Percentiles rank a stretch among this genome's conserved stretches.
These are phyloP conservation scores for Blastobotrys serpentis DNA, from an alignment of 1,139 yeast genomes.

Conservation along the genomic window DNA sequence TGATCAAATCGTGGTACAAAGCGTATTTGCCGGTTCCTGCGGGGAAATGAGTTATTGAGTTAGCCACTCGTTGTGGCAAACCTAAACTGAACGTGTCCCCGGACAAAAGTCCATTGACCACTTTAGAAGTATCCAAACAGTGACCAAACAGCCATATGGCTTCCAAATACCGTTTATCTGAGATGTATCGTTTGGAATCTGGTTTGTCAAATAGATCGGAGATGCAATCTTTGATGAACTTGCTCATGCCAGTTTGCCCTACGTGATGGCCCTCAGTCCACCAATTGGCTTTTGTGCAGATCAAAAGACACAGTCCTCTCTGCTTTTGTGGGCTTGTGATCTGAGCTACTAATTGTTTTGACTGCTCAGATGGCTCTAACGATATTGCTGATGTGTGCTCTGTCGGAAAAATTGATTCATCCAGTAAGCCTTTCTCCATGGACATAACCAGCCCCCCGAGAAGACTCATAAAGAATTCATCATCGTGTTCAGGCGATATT, in stretches of 20 bases:
- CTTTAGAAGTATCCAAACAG: not conserved
- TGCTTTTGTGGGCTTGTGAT: not conserved
- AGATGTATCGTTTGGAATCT: not conserved
- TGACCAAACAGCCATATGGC: not conserved
- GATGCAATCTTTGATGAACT: not conserved
- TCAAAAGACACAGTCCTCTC: not conserved
- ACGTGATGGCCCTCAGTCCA: conserved; percentile 5
- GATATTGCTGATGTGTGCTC: not conserved
- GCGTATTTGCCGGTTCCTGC: not conserved
- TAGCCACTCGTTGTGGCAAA: not conserved
- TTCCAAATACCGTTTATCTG: not conserved
- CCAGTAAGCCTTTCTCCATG: not conserved
- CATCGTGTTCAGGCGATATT: too few relatives aligned
- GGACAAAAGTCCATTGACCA: not conserved
- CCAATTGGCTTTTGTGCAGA: not conserved
- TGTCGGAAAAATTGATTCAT: not conserved
- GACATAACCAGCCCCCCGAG: too few relatives aligned
- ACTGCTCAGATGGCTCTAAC: not conserved
- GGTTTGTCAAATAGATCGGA: not conserved
- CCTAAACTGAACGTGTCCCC: not conserved
- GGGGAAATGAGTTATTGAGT: not conserved
- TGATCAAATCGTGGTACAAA: not conserved
- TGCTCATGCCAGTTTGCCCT: conserved; percentile 1
- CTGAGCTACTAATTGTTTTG: not conserved
- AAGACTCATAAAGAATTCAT: too few relatives aligned